Percentiles rank a stretch among this genome's conserved stretches.
These are phyloP conservation scores for Boletellus deceptivus DNA, from an alignment of 1,284 basidiomycete genomes.

Conservation along the genomic window DNA sequence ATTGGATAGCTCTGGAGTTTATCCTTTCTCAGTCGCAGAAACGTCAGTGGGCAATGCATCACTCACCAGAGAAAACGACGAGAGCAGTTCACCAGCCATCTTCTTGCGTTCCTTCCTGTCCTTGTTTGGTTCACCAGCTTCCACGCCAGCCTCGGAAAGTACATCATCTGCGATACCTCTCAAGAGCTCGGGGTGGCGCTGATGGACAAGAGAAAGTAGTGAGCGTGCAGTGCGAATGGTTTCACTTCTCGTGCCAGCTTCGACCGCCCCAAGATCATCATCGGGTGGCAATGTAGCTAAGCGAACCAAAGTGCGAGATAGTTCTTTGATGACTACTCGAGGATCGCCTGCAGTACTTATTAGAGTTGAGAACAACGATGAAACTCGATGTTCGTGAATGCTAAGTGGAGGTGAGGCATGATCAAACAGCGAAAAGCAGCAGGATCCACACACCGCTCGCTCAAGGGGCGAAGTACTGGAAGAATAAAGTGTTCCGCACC, in stretches of 20 bases:
- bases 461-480: constrained; percentile 49
- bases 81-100: constrained; percentile 47
- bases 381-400: constrained; percentile 40
- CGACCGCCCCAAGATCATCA: constrained; percentile 5
- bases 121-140: constrained; percentile 33
- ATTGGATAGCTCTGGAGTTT: constrained; percentile 28
- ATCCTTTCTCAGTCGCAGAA: background rate
- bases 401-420: constrained; percentile 33
- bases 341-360: constrained; percentile 43
- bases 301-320: constrained; percentile 38
- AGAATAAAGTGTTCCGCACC: constrained; percentile 60
- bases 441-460: constrained; percentile 40
- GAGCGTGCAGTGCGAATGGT: constrained; percentile 20
- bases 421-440: background rate
- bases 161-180: constrained; percentile 40
- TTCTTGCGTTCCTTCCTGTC: constrained; percentile 41
- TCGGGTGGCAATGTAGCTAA: constrained; percentile 16
- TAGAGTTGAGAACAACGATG: constrained; percentile 43
- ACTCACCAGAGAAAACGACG: constrained; percentile 56
- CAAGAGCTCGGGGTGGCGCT: constrained; percentile 52
- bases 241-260: constrained; percentile 16
- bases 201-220: constrained; percentile 47
- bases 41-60: background rate
- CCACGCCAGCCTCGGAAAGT: constrained; percentile 33
- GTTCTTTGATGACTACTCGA: constrained; percentile 34